Evolutionary conservation across 2,329 filamentous ascomycete species (phyloP).

Genomic region (Exophiala sp.): DNA sequence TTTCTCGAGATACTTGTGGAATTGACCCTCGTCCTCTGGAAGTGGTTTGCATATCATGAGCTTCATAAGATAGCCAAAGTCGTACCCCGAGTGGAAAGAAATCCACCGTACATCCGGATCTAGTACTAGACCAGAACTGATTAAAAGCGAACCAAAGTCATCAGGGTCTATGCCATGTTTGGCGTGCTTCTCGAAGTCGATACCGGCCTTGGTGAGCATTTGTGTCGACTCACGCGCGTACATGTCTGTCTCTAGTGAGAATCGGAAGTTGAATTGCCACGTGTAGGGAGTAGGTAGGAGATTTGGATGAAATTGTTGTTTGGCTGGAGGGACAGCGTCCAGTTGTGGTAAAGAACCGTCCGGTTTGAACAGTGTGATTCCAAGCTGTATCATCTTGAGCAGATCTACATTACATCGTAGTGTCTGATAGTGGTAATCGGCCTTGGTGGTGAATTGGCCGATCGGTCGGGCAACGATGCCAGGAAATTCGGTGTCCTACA

Average conservation of each 20-base stretch:
- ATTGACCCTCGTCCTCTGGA: slow-evolving; percentile 84
- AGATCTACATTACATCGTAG: slow-evolving; percentile 95
- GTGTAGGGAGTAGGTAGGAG: slow-evolving; percentile 68
- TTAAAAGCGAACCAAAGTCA: slow-evolving; percentile 83
- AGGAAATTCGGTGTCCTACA: slow-evolving; percentile 95
- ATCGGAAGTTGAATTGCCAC: slow-evolving; percentile 99
- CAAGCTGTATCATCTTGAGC: slow-evolving; percentile 95
- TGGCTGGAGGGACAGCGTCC: slow-evolving; percentile 52
- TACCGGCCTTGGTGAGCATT: slow-evolving; percentile 84
- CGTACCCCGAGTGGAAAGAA: slow-evolving; percentile 95
- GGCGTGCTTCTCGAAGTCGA: slow-evolving; percentile 81
- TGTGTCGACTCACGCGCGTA: slow-evolving; percentile 94
- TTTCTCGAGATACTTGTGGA: slow-evolving; percentile 80
- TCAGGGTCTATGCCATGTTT: slow-evolving; percentile 86
- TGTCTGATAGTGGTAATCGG: slow-evolving; percentile 98
- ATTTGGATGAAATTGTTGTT: slow-evolving; percentile 47
- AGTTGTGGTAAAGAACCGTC: slow-evolving; percentile 80
- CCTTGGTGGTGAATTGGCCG: slow-evolving; percentile 89
- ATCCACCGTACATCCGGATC: slow-evolving; percentile 91
- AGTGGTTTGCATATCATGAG: slow-evolving; percentile 72
- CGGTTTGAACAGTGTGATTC: slow-evolving; percentile 86
- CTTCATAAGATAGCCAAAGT: slow-evolving; percentile 96
- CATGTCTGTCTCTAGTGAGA: slow-evolving; percentile 93
- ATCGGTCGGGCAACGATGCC: slow-evolving; percentile 94
- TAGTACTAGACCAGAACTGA: slow-evolving; percentile 86